phyloP scores from a whole-genome alignment of 208 protist genomes.

The Trichomonas tenax region DNA sequence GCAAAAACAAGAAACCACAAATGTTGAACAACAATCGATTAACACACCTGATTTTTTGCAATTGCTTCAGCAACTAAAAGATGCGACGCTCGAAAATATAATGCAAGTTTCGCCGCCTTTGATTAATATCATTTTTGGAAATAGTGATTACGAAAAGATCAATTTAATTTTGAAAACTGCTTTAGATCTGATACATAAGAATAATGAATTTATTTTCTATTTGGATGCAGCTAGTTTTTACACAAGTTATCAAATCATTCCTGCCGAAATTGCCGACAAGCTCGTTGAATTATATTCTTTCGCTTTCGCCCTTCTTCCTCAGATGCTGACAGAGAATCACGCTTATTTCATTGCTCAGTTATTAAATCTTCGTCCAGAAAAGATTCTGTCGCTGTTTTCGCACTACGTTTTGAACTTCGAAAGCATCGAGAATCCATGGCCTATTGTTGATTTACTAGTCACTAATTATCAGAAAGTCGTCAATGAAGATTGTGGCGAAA shows the following conservation, averaged over 20 bases:
- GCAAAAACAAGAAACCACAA: too few relatives aligned
- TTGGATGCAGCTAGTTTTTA: background rate
- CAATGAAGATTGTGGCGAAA: background rate
- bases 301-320: background rate
- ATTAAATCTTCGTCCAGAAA: background rate
- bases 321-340: background rate
- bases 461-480: background rate
- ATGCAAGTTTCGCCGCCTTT: background rate
- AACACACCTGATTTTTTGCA: background rate
- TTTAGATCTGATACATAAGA: background rate
- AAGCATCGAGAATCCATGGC: background rate
- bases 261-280: background rate
- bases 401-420: background rate
- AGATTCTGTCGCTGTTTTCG: background rate
- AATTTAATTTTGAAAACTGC: background rate
- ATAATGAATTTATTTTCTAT: background rate
- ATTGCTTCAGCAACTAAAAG: background rate
- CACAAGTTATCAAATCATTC: background rate
- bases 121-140: background rate
- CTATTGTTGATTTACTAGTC: background rate
- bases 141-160: background rate
- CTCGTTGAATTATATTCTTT: background rate
- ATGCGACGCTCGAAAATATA: background rate
- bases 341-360: background rate
- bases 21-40: too few relatives aligned